Evolutionary conservation across 306 rosid genomes (phyloP).

Genomic region (Vigna reflexopilosa): DNA sequence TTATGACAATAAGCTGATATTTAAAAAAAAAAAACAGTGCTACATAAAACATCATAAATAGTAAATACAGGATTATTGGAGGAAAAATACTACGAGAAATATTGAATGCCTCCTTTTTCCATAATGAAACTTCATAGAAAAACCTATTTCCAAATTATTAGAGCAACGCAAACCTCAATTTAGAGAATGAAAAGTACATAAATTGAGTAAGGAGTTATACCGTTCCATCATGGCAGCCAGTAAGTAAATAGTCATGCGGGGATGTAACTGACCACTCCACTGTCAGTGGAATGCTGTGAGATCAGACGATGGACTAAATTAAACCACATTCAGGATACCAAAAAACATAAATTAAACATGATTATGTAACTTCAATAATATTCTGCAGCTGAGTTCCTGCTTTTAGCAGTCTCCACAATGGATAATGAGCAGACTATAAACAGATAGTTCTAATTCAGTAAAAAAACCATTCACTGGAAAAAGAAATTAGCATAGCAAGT

Average conservation of each 20-base stretch:
- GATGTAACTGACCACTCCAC: constrained; percentile 27
- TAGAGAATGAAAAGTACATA: constrained; percentile 20
- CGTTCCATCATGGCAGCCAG: constrained; percentile 98
- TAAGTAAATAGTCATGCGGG: constrained; percentile 80
- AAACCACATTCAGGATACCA: too few species aligned
- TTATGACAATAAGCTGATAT: constrained; percentile 30
- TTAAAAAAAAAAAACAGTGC: neutral
- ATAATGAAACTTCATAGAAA: constrained; percentile 34
- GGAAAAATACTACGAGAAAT: neutral
- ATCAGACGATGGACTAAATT: too few species aligned
- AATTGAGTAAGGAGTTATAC: constrained; percentile 51
- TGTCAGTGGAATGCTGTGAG: too few species aligned
- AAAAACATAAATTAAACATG: neutral
- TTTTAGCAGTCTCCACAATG: constrained; percentile 6
- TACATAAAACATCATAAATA: constrained; percentile 29
- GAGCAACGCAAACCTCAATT: constrained; percentile 26
- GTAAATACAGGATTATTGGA: constrained; percentile 33
- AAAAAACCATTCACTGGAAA: too few species aligned
- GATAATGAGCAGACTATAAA: neutral
- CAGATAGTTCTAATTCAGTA: too few species aligned
- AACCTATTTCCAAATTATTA: constrained; percentile 29
- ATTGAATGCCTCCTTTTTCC: neutral
- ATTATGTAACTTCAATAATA: constrained; percentile 31
- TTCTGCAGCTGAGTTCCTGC: constrained; percentile 7
- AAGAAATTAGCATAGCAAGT: neutral